phyloP scores from a whole-genome alignment of 2,329 filamentous ascomycete genomes.

The Coniochaeta ligniaria region DNA sequence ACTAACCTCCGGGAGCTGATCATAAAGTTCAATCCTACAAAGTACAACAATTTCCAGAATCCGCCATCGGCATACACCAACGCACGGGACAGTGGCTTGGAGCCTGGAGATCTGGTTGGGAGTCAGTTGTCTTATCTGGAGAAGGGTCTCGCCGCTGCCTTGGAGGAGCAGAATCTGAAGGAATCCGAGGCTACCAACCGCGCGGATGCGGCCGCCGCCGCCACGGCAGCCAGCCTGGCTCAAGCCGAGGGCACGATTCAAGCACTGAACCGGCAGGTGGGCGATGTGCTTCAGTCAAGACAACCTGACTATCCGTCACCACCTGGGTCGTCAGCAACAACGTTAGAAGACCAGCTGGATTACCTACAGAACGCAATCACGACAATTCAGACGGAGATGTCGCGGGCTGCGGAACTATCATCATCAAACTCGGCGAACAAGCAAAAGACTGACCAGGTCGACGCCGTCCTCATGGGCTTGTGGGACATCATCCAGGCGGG shows the following conservation, averaged over 20 bases:
- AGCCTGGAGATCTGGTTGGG: constrained; percentile 39
- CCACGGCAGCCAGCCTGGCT: constrained; percentile 17
- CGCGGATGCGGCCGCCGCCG: constrained; percentile 14
- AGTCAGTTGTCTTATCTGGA: constrained; percentile 66
- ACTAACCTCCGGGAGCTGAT: constrained; percentile 60
- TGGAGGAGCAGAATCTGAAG: constrained; percentile 45
- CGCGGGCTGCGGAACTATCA: constrained; percentile 24
- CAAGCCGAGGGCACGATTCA: constrained; percentile 49
- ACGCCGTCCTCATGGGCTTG: constrained; percentile 42
- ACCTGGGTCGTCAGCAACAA: constrained; percentile 48
- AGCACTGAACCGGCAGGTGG: constrained; percentile 57
- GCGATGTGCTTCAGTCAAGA: constrained; percentile 45
- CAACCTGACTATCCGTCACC: constrained; percentile 46
- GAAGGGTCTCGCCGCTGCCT: constrained; percentile 53
- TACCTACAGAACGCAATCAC: constrained; percentile 60
- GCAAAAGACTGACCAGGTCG: constrained; percentile 47
- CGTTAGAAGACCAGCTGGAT: constrained; percentile 58
- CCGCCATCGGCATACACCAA: constrained; percentile 23
- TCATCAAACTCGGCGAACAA: constrained; percentile 21
- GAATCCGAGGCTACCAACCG: constrained; percentile 12
- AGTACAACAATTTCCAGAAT: constrained; percentile 36
- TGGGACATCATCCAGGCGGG: constrained; percentile 53
- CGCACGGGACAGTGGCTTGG: constrained; percentile 22
- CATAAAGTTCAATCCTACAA: constrained; percentile 51
- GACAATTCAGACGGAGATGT: constrained; percentile 36